A percentile compares a stretch with the other conserved stretches of the same genome.
Conservation (phyloP, 2,329 filamentous ascomycete genomes). For the Myriosclerotinia duriaeana region DNA sequence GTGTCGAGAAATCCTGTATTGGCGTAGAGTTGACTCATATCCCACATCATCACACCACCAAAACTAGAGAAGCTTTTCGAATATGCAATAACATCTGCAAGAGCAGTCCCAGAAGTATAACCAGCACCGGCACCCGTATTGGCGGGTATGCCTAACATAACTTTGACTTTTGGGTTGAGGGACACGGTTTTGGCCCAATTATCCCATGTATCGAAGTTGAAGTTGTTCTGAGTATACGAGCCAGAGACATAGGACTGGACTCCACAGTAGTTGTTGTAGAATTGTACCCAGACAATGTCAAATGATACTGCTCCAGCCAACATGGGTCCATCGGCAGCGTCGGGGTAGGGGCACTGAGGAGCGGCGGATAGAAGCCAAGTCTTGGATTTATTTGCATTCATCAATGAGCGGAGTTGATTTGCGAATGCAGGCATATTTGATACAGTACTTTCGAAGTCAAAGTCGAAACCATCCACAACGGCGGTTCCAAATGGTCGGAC, state of each 20-base stretch:
- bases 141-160: conserved; percentile 62
- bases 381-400: conserved; percentile 53
- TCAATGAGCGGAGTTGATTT: conserved; percentile 54
- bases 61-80: conserved; percentile 57
- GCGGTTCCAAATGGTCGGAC: conserved; percentile 66
- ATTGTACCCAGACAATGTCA: conserved; percentile 46
- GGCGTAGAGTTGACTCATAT: conserved; percentile 59
- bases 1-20: conserved; percentile 55
- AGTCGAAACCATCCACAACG: conserved; percentile 72
- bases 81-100: conserved; percentile 54
- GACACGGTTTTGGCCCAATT: conserved; percentile 59
- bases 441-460: conserved; percentile 65
- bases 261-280: conserved; percentile 57
- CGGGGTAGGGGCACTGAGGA: conserved; percentile 68
- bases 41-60: conserved; percentile 70
- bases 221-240: conserved; percentile 50
- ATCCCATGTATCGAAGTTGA: conserved; percentile 65
- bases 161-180: conserved; percentile 59
- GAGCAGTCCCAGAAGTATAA: conserved; percentile 50
- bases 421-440: conserved; percentile 63
- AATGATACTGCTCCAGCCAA: conserved; percentile 52
- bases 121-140: conserved; percentile 49
- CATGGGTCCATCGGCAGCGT: conserved; percentile 57
- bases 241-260: conserved; percentile 51
- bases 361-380: conserved; percentile 62